These are phyloP conservation scores for Stemphylium vesicarium DNA, from an alignment of 2,329 filamentous ascomycete species.

Conservation along the genomic window DNA sequence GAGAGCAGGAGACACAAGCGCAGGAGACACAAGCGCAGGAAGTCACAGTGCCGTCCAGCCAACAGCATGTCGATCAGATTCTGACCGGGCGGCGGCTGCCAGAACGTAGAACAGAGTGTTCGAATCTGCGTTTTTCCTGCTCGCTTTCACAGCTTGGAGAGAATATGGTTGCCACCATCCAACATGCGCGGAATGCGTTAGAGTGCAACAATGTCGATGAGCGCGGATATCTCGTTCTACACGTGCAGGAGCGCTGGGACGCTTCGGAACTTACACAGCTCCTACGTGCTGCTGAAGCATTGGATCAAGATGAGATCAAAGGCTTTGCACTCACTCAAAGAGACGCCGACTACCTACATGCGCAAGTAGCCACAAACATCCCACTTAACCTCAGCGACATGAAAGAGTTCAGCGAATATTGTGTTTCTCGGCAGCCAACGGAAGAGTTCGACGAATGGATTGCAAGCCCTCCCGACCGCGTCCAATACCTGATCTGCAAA, in stretches of 20 bases:
- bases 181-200: not conserved
- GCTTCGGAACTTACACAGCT: slow-evolving; percentile 6
- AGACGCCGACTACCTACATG: not conserved
- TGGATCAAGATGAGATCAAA: not conserved
- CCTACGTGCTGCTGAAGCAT: not conserved
- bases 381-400: not conserved
- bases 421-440: not conserved
- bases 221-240: slow-evolving; percentile 7
- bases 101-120: not conserved
- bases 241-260: not conserved
- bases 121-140: not conserved
- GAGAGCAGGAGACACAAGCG: not conserved
- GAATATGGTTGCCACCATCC: slow-evolving; percentile 8
- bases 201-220: not conserved
- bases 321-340: slow-evolving; percentile 4
- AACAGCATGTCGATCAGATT: not conserved
- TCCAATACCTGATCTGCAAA: slow-evolving; percentile 9
- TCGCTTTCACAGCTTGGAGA: slow-evolving; percentile 2
- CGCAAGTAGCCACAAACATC: not conserved
- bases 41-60: not conserved
- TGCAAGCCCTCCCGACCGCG: not conserved
- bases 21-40: not conserved
- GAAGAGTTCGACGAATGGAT: slow-evolving; percentile 9
- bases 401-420: not conserved
- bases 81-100: not conserved